These are phyloP conservation scores for Fonsecaea erecta DNA, from an alignment of 2,329 filamentous ascomycete genomes.

Conservation along the genomic window DNA sequence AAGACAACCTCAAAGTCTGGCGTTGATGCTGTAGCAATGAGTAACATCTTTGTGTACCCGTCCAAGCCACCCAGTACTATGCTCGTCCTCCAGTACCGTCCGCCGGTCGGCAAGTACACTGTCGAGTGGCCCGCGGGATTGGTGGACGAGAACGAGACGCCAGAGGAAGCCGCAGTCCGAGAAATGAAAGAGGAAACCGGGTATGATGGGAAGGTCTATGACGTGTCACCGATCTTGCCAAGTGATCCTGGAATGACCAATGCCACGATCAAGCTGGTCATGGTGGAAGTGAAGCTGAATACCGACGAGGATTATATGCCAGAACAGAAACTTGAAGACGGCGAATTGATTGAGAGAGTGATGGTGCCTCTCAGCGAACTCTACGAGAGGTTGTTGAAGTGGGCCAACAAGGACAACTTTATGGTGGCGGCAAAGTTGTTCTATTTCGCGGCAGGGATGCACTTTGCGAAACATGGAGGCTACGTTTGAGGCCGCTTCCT, in stretches of 20 bases:
- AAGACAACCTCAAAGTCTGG: slow-evolving; percentile 61
- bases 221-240: slow-evolving; percentile 69
- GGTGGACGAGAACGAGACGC: slow-evolving; percentile 61
- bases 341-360: slow-evolving; percentile 65
- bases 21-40: slow-evolving; percentile 64
- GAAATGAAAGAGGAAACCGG: slow-evolving; percentile 67
- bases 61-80: slow-evolving; percentile 54
- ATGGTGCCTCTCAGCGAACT: slow-evolving; percentile 62
- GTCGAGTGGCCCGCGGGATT: slow-evolving; percentile 67
- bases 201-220: slow-evolving; percentile 59
- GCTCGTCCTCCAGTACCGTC: slow-evolving; percentile 61
- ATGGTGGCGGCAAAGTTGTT: slow-evolving; percentile 33
- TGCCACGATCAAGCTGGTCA: slow-evolving; percentile 66
- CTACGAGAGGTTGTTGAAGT: slow-evolving; percentile 54
- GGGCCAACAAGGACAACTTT: slow-evolving; percentile 27
- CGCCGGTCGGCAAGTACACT: slow-evolving; percentile 61
- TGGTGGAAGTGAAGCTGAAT: slow-evolving; percentile 61
- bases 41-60: slow-evolving; percentile 57
- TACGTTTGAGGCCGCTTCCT: slow-evolving; percentile 16
- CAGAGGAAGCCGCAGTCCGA: slow-evolving; percentile 60
- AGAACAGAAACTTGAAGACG: slow-evolving; percentile 64
- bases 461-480: slow-evolving; percentile 28
- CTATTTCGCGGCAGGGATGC: slow-evolving; percentile 31
- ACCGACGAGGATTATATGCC: slow-evolving; percentile 55
- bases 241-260: slow-evolving; percentile 66